Evolutionary conservation across 306 rosid species (phyloP).

Genomic region (Trifolium subterraneum): DNA sequence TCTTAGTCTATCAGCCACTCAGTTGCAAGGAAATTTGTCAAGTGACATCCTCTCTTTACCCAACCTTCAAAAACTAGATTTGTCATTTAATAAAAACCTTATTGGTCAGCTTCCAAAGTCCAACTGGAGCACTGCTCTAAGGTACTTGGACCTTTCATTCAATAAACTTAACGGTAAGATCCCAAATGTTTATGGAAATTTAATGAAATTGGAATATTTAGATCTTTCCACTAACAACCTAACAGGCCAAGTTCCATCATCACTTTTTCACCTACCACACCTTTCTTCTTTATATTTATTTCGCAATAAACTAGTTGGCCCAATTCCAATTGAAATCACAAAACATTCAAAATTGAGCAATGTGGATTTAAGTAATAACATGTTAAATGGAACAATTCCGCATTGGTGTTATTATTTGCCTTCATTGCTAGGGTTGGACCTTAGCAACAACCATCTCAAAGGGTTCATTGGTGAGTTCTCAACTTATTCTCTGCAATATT

Average conservation of each 20-base stretch:
- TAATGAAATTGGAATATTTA: too few relatives aligned
- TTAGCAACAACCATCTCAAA: not conserved
- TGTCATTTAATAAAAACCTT: not conserved
- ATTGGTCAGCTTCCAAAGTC: too few relatives aligned
- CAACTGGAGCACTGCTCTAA: too few relatives aligned
- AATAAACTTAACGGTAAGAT: too few relatives aligned
- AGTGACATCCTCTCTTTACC: not conserved
- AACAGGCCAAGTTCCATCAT: too few relatives aligned
- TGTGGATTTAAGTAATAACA: not conserved
- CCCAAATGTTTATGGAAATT: too few relatives aligned
- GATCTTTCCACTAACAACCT: too few relatives aligned
- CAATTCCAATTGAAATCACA: not conserved
- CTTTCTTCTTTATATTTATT: not conserved
- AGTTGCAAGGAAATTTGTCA: not conserved
- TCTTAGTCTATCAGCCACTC: not conserved
- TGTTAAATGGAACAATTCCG: constrained; percentile 11
- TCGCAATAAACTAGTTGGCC: not conserved
- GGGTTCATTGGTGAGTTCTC: not conserved
- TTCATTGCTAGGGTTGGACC: not conserved
- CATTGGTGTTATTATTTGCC: not conserved
- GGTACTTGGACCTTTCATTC: too few relatives aligned
- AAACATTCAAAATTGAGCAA: not conserved
- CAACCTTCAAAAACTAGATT: not conserved
- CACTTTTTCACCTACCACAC: too few relatives aligned
- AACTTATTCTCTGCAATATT: not conserved